phyloP scores from a whole-genome alignment of 2,329 filamentous ascomycete species.

The Raffaelea albimanens region DNA sequence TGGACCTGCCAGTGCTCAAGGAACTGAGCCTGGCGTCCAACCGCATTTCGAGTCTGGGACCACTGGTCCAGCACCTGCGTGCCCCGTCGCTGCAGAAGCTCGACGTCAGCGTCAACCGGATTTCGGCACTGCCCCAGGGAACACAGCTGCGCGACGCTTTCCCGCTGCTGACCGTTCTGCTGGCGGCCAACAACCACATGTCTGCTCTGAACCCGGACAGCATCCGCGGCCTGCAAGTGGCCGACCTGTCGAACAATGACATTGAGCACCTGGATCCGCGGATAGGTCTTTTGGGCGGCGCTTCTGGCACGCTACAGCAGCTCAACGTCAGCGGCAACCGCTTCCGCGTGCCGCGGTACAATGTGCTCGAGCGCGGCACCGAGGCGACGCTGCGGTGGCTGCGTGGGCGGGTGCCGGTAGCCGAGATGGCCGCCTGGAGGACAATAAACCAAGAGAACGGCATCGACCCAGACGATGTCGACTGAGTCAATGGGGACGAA shows the following conservation, averaged over 20 bases:
- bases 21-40: slow-evolving; percentile 71
- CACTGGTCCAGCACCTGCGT: slow-evolving; percentile 56
- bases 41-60: slow-evolving; percentile 59
- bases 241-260: slow-evolving; percentile 79
- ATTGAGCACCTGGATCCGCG: slow-evolving; percentile 73
- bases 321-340: slow-evolving; percentile 77
- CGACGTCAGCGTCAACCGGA: slow-evolving; percentile 74
- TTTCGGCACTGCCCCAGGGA: slow-evolving; percentile 54
- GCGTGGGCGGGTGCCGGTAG: slow-evolving; percentile 61
- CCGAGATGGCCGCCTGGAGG: slow-evolving; percentile 48
- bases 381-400: slow-evolving; percentile 77
- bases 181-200: slow-evolving; percentile 73
- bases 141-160: slow-evolving; percentile 52
- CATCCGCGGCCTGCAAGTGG: slow-evolving; percentile 62
- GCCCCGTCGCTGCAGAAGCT: slow-evolving; percentile 68
- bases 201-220: slow-evolving; percentile 62
- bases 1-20: slow-evolving; percentile 64
- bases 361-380: slow-evolving; percentile 76
- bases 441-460: slow-evolving; percentile 24
- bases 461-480: no score
- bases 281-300: slow-evolving; percentile 65
- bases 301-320: slow-evolving; percentile 33
- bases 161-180: slow-evolving; percentile 59
- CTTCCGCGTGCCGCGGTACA: slow-evolving; percentile 79
- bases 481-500: no score